A percentile compares a stretch with the other conserved stretches of the same genome.
Evolutionary conservation across 352 stramenopile genomes (phyloP).

Genomic region (Phytophthora citrophthora): DNA sequence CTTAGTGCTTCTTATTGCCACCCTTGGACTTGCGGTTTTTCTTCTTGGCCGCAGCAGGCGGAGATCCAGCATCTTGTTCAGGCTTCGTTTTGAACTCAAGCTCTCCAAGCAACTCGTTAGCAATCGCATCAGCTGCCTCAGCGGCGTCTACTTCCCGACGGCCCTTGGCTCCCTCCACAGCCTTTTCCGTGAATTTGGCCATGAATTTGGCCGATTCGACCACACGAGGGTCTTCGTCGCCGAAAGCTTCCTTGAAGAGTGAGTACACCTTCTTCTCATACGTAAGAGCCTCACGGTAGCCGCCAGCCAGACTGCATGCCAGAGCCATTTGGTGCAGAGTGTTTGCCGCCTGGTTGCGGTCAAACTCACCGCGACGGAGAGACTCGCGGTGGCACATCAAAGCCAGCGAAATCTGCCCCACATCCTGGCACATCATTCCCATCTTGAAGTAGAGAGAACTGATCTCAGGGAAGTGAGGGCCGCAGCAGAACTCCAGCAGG

Average conservation of each 20-base stretch:
- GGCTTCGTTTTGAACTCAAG: constrained; percentile 67
- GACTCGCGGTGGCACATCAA: constrained; percentile 90
- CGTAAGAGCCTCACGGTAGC: constrained; percentile 85
- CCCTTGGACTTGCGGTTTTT: constrained; percentile 73
- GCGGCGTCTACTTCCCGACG: constrained; percentile 80
- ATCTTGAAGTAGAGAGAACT: constrained; percentile 93
- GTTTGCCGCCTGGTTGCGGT: constrained; percentile 86
- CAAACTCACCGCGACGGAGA: constrained; percentile 86
- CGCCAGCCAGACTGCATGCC: constrained; percentile 75
- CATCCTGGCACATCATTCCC: constrained; percentile 94
- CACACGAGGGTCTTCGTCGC: constrained; percentile 81
- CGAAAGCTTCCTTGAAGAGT: constrained; percentile 84
- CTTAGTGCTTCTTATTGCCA: constrained; percentile 74
- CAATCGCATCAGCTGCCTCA: constrained; percentile 76
- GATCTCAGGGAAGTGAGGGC: constrained; percentile 91
- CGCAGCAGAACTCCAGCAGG: constrained; percentile 92
- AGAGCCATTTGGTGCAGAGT: constrained; percentile 91
- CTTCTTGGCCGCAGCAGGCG: constrained; percentile 52
- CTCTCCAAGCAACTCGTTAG: constrained; percentile 77
- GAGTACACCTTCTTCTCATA: constrained; percentile 92
- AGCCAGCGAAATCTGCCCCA: constrained; percentile 85
- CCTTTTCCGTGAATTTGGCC: constrained; percentile 86
- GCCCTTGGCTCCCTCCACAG: constrained; percentile 87
- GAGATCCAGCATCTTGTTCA: constrained; percentile 35
- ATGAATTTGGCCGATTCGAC: constrained; percentile 87